Base-by-base conservation (phyloP, 257 asterid species). In the Osmanthus fragrans region DNA sequence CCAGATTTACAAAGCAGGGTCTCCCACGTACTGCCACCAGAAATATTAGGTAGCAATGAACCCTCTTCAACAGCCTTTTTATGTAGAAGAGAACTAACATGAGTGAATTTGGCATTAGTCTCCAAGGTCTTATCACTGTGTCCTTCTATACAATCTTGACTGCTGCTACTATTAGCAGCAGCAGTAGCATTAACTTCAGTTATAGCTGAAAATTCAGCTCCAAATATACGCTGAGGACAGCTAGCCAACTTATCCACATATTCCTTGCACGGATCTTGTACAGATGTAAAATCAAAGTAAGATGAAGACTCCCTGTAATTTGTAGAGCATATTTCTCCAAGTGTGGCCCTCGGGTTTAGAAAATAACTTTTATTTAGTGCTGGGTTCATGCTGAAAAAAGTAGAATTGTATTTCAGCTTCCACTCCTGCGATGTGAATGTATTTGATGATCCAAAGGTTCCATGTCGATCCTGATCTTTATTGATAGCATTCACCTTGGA, bases 1-100 rank as follows among this genome's bases (percentile, higher is more conserved):
- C 85, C 83, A 77, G 91, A 87, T 84, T 90, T 80, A 84, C 83
- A 86, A 83, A 96, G 97, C 82, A 88, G 78, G 85, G 90, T 90
- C 88, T 84, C 95, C 99, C 99, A 96, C 72, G 92, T 79, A 88
- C 92, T 76, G 75, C 97, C 97, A 74, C 96, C 96, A 75, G 83
- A 79, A 75, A 73, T 68, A 79, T 83, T 80, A 71, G 80, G 82
- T 58, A 21, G 77, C 82, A 29, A 79, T 60, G 78, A 72, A 60
- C 79, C 79, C 42, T 80, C 78, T 66, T 80, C 83, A 74, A 71
- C 51, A 42, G 70, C 78, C 70, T 74, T 76, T 47, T 82, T 79
- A 82, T 81, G 81, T 84, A 75, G 75, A 80, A 86, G 86, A 18
- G 78, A 83, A 79, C 74, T 70, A 71, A 51, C 80, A 75, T 39